A percentile compares a stretch with the other conserved stretches of the same genome.
Conservation (phyloP, 2,329 filamentous ascomycete species). For the Paracorniculantispora psalliotae region DNA sequence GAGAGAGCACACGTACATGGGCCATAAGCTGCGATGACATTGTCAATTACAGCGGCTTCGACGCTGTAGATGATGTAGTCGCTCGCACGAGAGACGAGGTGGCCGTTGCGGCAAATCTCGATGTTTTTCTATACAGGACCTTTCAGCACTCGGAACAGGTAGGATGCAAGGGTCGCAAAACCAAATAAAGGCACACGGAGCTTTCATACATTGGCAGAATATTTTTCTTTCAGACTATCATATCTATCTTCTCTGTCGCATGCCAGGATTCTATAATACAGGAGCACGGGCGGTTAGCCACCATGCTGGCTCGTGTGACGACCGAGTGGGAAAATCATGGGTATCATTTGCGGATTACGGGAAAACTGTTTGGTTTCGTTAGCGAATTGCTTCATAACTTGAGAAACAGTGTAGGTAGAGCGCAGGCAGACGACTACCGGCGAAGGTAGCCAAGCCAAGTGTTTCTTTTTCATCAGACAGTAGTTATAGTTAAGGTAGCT, state of each 20-base stretch:
- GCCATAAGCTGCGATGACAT: conserved; percentile 81
- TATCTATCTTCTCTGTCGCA: conserved; percentile 91
- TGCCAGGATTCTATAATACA: conserved; percentile 70
- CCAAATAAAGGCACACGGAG: conserved; percentile 18
- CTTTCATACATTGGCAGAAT: conserved; percentile 74
- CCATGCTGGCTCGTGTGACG: conserved; percentile 4
- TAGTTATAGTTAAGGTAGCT: conserved; percentile 80
- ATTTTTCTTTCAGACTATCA: conserved; percentile 74
- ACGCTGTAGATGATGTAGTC: conserved; percentile 99
- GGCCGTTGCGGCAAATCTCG: conserved; percentile 88
- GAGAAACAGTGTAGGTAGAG: neutral
- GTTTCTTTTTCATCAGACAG: conserved; percentile 67
- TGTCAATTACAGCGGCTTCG: conserved; percentile 85
- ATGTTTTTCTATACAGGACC: conserved; percentile 58
- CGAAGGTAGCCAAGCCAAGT: conserved; percentile 8
- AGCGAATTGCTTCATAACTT: conserved; percentile 2
- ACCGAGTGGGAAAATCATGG: conserved; percentile 15
- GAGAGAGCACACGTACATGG: conserved; percentile 62
- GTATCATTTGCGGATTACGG: conserved; percentile 8
- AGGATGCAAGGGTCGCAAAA: conserved; percentile 18
- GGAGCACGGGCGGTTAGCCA: conserved; percentile 3
- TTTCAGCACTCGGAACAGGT: conserved; percentile 42
- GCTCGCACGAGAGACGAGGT: conserved; percentile 91
- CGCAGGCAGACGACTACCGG: conserved; percentile 10
- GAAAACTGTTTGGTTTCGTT: conserved; percentile 7